Percentiles rank a stretch among this genome's conserved stretches.
Conservation (phyloP, 2,329 filamentous ascomycete species). For the Trichothecium roseum region DNA sequence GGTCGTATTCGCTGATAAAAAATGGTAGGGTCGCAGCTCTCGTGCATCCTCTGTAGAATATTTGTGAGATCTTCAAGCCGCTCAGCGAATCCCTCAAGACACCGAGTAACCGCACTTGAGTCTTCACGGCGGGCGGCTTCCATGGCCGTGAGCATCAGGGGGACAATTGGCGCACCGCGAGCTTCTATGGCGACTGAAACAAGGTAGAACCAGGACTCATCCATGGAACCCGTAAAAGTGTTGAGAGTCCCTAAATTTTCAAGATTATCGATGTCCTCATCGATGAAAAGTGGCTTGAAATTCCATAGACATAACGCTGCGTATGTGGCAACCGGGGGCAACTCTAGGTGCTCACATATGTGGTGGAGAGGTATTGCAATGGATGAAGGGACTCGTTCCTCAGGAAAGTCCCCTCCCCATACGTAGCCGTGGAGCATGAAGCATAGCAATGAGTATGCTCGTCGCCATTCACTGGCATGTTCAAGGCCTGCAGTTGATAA, state of each 20-base stretch:
- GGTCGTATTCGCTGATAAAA: conserved; percentile 97
- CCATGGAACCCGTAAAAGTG: conserved; percentile 87
- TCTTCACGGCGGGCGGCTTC: conserved; percentile 65
- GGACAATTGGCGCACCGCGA: conserved; percentile 74
- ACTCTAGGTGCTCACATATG: conserved; percentile 67
- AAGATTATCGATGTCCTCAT: conserved; percentile 71
- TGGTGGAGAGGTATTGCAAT: conserved; percentile 75
- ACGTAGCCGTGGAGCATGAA: conserved; percentile 95
- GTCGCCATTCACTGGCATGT: conserved; percentile 81
- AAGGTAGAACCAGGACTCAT: conserved; percentile 98
- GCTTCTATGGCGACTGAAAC: conserved; percentile 94
- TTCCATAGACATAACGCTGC: conserved; percentile 92
- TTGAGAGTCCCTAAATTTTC: conserved; percentile 81
- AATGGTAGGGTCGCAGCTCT: conserved; percentile 85
- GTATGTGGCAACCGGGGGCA: conserved; percentile 90
- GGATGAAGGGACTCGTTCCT: conserved; percentile 67
- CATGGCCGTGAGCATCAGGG: conserved; percentile 82
- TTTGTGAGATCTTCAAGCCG: conserved; percentile 73
- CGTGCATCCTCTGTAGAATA: conserved; percentile 82
- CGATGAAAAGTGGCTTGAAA: conserved; percentile 80
- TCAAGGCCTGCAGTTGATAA: conserved; percentile 74
- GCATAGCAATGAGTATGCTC: conserved; percentile 80
- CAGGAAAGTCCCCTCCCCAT: conserved; percentile 81
- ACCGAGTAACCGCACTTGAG: conserved; percentile 59
- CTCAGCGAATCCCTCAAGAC: conserved; percentile 76